These are phyloP conservation scores for Tylopilus vinaceipallidus DNA, from an alignment of 768 basidiomycete genomes.

Conservation along the genomic window DNA sequence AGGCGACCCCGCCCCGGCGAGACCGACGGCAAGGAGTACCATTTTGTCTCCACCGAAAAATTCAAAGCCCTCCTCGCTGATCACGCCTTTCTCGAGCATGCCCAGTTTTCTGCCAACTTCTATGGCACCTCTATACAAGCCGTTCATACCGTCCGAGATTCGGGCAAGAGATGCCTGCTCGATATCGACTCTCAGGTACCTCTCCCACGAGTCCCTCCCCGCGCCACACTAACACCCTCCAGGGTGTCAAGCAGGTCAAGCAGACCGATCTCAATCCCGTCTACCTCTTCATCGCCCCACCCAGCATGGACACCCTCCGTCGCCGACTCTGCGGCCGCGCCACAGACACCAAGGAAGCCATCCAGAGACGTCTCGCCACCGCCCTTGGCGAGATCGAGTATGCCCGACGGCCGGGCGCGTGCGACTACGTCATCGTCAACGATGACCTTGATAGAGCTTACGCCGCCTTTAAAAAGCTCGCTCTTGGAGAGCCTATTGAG, in stretches of 20 bases:
- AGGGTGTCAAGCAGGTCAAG: slow-evolving; percentile 95
- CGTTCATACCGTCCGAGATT: slow-evolving; percentile 61
- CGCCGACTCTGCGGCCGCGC: slow-evolving; percentile 73
- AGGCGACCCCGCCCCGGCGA: slow-evolving; percentile 82
- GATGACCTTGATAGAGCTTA: slow-evolving; percentile 87
- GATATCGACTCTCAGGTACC: slow-evolving; percentile 91
- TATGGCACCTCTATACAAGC: slow-evolving; percentile 91
- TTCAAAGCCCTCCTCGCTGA: slow-evolving; percentile 70
- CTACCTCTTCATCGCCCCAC: slow-evolving; percentile 91
- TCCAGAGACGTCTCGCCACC: slow-evolving; percentile 72
- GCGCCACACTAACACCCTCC: slow-evolving; percentile 4
- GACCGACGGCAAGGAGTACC: slow-evolving; percentile 77
- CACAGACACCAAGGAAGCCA: slow-evolving; percentile 74
- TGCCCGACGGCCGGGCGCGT: slow-evolving; percentile 70
- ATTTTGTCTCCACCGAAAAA: slow-evolving; percentile 70
- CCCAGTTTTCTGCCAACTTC: slow-evolving; percentile 88
- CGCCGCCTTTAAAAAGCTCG: slow-evolving; percentile 68
- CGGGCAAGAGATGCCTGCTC: slow-evolving; percentile 82
- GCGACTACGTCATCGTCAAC: slow-evolving; percentile 87
- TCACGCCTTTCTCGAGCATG: slow-evolving; percentile 89
- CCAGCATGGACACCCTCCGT: slow-evolving; percentile 68
- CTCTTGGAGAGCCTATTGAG: slow-evolving; percentile 60
- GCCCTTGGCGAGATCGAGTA: slow-evolving; percentile 81
- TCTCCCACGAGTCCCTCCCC: not conserved
- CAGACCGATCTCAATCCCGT: slow-evolving; percentile 77